A percentile compares a stretch with the other conserved stretches of the same genome.
Conservation (phyloP, 2,329 filamentous ascomycete genomes). For the Sporothrix inflata region DNA sequence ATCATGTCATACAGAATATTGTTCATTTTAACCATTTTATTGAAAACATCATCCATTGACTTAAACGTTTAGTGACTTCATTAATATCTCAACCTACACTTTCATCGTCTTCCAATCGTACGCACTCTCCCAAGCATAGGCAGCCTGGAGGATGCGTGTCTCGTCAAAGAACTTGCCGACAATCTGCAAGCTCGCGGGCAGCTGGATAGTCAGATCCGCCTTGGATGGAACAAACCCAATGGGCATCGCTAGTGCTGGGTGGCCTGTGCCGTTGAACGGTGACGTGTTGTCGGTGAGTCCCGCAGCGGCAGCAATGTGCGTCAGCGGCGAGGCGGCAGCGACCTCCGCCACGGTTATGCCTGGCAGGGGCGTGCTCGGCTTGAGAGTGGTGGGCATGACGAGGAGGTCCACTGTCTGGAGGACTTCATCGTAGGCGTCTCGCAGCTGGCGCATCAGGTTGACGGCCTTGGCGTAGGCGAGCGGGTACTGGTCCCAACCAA, state of each 20-base stretch:
- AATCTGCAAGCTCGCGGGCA: neutral
- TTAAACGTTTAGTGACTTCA: too few species aligned
- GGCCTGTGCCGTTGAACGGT: constrained; percentile 3
- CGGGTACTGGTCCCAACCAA: neutral
- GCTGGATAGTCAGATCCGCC: neutral
- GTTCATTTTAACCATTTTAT: too few species aligned
- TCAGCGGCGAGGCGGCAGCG: neutral
- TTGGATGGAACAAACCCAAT: neutral
- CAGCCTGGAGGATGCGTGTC: neutral
- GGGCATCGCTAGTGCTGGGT: neutral
- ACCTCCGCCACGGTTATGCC: neutral
- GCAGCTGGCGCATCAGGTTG: constrained; percentile 8
- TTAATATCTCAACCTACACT: too few species aligned
- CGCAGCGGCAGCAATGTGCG: neutral
- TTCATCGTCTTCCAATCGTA: neutral
- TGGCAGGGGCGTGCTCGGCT: neutral
- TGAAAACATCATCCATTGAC: too few species aligned
- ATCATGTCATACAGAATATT: too few species aligned
- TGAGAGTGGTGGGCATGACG: neutral
- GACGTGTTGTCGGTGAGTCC: neutral
- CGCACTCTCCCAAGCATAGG: neutral
- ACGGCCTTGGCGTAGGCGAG: neutral
- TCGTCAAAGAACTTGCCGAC: neutral
- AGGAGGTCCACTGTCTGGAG: neutral
- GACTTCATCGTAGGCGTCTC: neutral